These are phyloP conservation scores for Stromatinia cepivora DNA, from an alignment of 2,329 filamentous ascomycete species.

Conservation along the genomic window DNA sequence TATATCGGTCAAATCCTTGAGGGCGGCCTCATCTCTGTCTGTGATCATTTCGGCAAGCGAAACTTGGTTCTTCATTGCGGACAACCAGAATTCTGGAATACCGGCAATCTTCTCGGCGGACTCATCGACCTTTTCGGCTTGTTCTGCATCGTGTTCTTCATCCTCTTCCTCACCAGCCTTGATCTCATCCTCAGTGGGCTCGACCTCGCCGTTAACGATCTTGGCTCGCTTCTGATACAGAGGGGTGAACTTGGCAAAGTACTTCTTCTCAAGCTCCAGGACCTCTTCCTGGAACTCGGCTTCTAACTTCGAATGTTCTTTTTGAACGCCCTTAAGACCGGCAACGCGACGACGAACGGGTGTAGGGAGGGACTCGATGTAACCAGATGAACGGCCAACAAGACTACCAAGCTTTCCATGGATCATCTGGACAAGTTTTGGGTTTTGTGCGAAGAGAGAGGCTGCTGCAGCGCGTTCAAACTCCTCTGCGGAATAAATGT, in stretches of 20 bases:
- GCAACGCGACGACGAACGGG: conserved; percentile 90
- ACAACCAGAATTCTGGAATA: conserved; percentile 99
- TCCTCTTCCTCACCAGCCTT: conserved; percentile 81
- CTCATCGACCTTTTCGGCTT: conserved; percentile 52
- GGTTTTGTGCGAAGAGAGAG: conserved; percentile 93
- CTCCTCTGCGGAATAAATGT: conserved; percentile 64
- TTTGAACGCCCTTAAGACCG: conserved; percentile 96
- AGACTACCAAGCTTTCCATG: conserved; percentile 92
- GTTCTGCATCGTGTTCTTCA: conserved; percentile 53
- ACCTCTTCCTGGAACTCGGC: conserved; percentile 98
- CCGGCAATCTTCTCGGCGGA: conserved; percentile 60
- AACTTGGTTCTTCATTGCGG: conserved; percentile 99
- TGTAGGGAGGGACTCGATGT: conserved; percentile 91
- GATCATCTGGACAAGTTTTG: conserved; percentile 93
- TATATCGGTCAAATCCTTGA: conserved; percentile 87
- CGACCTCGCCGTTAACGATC: conserved; percentile 83
- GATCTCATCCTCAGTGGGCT: conserved; percentile 86
- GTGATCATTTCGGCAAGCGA: conserved; percentile 98
- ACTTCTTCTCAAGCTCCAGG: conserved; percentile 97
- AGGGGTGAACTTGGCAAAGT: conserved; percentile 97
- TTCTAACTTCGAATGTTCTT: conserved; percentile 97
- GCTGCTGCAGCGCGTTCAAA: conserved; percentile 84
- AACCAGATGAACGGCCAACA: conserved; percentile 92
- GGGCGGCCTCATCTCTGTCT: conserved; percentile 89
- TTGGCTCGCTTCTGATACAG: conserved; percentile 92